Evolutionary conservation across 306 rosid genomes (phyloP), one percentile per base, ranked within the genome.

Genomic region (Quercus berberidifolia): DNA sequence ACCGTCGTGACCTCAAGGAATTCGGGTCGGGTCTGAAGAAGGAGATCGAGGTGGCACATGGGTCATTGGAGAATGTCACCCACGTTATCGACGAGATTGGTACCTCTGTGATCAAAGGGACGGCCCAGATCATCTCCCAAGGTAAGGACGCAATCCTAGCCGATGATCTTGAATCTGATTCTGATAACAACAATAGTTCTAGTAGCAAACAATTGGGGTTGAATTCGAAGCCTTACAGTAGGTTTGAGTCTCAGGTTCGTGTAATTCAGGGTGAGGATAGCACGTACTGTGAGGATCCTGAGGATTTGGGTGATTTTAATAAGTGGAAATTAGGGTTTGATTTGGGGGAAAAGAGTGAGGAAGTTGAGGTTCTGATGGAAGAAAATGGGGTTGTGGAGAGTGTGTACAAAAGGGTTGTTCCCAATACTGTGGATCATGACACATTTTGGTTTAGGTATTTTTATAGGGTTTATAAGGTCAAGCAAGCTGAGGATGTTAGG

Each of bases 11-110:
- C 88, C 86, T 94, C 30, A 83, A 89, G 67, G 98, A 92, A 81
- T 92, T 92, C 79, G 80, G 93, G 30, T 84, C 89, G 74, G 96
- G 97, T 18, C 83, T 94, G 71, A 86, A 81, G 82, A 94, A 85
- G 69, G 97, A 94, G 87, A 88, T 92, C 35, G 98, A 90, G 82
- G 98, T 94, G 17, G 98, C 96, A 10, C 97, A 92, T 1, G 98
- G 93, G 6, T 94, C 96, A 55, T 76, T 94, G 35, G 94, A 82
- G 85, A 79, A 90, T 7, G 96, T 93, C 7, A 89, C 92, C 20
- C 86, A 87, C 76, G 89, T 67, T 54, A 81, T 94, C 55, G 97
- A 94, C 41, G 92, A 90, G 88, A 60, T 93, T 8, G 94, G 97
- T 31, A 90, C 52, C 90, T 76, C 91, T 69, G 98, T 91, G n/a